phyloP scores from a whole-genome alignment of 208 protist genomes.

The Trypanosoma cruzi region DNA sequence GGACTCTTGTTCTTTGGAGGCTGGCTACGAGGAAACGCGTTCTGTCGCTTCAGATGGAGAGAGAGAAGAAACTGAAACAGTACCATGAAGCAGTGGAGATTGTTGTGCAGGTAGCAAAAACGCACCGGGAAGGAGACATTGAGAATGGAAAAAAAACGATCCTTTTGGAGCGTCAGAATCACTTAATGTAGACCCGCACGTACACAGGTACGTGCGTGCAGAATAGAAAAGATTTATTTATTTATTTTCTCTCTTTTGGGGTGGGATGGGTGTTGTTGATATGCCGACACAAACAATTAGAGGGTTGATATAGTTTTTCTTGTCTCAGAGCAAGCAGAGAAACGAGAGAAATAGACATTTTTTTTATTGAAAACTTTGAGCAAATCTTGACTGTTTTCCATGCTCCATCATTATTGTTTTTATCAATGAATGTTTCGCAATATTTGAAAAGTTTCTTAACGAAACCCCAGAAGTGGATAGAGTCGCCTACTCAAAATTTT shows the following conservation, averaged over 20 bases:
- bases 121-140: neutral
- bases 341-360: neutral
- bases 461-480: neutral
- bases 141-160: slow-evolving; percentile 3
- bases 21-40: slow-evolving; percentile 32
- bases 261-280: neutral
- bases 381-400: neutral
- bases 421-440: neutral
- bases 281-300: neutral
- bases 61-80: slow-evolving; percentile 20
- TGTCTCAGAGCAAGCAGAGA: neutral
- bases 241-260: neutral
- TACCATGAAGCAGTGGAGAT: slow-evolving; percentile 5
- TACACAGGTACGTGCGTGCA: neutral
- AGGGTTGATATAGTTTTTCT: neutral
- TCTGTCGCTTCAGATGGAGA: slow-evolving; percentile 21
- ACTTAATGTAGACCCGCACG: neutral
- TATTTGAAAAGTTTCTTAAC: neutral
- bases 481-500: neutral
- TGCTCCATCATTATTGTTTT: neutral
- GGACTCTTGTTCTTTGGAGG: slow-evolving; percentile 25
- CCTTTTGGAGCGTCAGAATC: neutral
- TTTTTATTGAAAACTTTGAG: neutral
- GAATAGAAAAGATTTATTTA: neutral
- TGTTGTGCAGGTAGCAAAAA: neutral